phyloP scores from a whole-genome alignment of 306 rosid genomes.

The Fragaria ananassa region DNA sequence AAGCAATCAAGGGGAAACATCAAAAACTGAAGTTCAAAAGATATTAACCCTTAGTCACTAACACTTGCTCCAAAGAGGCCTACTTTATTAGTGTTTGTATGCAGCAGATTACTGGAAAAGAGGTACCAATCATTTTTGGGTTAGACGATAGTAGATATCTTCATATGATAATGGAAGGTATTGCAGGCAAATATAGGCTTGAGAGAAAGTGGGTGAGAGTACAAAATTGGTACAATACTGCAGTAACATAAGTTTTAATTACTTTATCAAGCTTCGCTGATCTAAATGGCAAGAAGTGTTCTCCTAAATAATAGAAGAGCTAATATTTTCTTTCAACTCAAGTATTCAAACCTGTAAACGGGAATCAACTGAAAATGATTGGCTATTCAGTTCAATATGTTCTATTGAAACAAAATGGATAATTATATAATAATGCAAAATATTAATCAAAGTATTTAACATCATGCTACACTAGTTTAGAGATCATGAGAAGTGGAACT shows the following conservation, averaged over 20 bases:
- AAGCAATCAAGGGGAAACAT: not conserved
- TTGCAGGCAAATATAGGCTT: not conserved
- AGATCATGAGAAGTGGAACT: not conserved
- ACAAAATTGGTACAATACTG: not conserved
- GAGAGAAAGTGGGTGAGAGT: not conserved
- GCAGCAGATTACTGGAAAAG: not conserved
- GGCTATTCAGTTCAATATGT: constrained; percentile 5
- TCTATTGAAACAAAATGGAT: not conserved
- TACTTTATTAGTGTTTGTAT: not conserved
- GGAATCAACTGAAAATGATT: not conserved
- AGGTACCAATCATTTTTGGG: not conserved
- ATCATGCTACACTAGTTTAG: constrained; percentile 1
- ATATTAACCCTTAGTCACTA: not conserved
- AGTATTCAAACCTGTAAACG: not conserved
- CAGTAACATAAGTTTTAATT: not conserved
- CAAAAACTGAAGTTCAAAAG: not conserved
- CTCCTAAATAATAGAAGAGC: not conserved
- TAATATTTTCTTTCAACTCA: not conserved
- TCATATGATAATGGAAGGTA: not conserved
- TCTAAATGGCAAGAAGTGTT: not conserved
- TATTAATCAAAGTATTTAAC: not conserved
- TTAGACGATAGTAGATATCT: not conserved
- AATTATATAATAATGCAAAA: not conserved
- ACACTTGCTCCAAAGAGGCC: not conserved
- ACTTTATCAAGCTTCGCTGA: not conserved